Percentiles rank a stretch among this genome's conserved stretches.
These are phyloP conservation scores for Keqinozyma sinolaborantium DNA, from an alignment of 1,139 yeast species.

Conservation along the genomic window DNA sequence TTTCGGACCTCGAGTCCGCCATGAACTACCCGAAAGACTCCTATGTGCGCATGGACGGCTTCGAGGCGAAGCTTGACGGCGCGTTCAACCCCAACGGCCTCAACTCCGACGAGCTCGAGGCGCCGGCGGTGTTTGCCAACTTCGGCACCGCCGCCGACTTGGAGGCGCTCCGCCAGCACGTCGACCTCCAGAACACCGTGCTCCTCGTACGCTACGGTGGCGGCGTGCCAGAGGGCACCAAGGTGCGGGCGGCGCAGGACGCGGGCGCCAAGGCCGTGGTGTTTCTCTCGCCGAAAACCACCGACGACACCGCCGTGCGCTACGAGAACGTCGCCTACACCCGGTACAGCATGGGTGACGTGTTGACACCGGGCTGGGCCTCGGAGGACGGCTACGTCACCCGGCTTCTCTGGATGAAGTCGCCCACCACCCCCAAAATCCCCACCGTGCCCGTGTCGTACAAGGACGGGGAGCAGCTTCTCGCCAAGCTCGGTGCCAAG, in stretches of 20 bases:
- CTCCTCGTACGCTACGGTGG: conserved; percentile 65
- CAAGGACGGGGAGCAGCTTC: conserved; percentile 56
- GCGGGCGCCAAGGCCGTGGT: conserved; percentile 32
- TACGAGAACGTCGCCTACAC: conserved; percentile 64
- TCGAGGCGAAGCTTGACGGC: conserved; percentile 37
- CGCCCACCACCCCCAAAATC: conserved; percentile 59
- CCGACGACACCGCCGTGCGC: conserved; percentile 48
- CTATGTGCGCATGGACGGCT: conserved; percentile 32
- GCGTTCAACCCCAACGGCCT: conserved; percentile 71
- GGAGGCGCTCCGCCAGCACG: conserved; percentile 31
- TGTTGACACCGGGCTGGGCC: conserved; percentile 76
- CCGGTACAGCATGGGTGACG: conserved; percentile 72
- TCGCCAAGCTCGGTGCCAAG: conserved; percentile 40
- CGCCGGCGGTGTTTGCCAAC: conserved; percentile 53
- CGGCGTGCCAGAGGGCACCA: conserved; percentile 33
- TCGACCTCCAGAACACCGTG: conserved; percentile 41
- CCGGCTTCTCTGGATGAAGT: conserved; percentile 41
- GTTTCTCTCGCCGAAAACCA: conserved; percentile 28
- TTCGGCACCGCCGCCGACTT: conserved; percentile 64
- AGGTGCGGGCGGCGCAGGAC: conserved; percentile 29
- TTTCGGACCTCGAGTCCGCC: conserved; percentile 49
- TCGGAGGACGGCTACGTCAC: conserved; percentile 38
- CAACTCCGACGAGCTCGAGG: conserved; percentile 45
- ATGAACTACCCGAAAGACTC: conserved; percentile 52
- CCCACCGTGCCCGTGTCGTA: conserved; percentile 78